Evolutionary conservation across 345 rosid genomes (phyloP), one percentile per base, ranked within the genome.

Genomic region (Hibiscus tridactylites): DNA sequence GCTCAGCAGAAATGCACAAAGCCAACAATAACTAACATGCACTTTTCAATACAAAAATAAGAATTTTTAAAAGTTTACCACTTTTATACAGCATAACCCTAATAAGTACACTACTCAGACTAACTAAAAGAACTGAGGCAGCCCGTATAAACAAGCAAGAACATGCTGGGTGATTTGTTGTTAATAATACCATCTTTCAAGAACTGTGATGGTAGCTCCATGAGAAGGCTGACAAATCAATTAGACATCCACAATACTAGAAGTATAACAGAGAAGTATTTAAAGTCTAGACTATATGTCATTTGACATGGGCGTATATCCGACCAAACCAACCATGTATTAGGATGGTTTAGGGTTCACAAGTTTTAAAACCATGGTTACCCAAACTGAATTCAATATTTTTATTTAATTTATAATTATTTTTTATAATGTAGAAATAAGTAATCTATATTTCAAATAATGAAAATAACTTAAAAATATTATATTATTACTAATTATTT

Each of bases 1-100:
- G 87, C 72, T 70, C 44, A 73, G 71, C 75, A 77, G 44, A 39
- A 68, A 61, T 19, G 60, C 39, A 77, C 46, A 37, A 28, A 33
- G 29, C 58, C 71, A 68, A 28, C 3, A 47, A 47, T 28, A 37
- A 29, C 4, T 5, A 31, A 35, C 10, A 35, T n/a, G 24, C 37
- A 13, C 73, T 70, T 39, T 17, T 12, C 19, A 26, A 13, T 2
- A 26, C 3, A 46, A 13, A 13, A 1, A 9, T 37, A 9, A 56
- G 9, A 19, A 56, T 10, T 46, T 2, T 24, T 0, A 6, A 44
- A 66, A 46, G 6, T 12, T 5, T 13, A 15, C 5, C 56, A 46
- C 70, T 46, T 44, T 26, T 66, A 13, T 11, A 46, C n/a, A 66
- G 70, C 19, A 12, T 46, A 24, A 46, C 19, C 19, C 21, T 46